A percentile compares a stretch with the other conserved stretches of the same genome.
Conservation (phyloP, 1,139 yeast genomes). For the Yamadazyma blattariae region DNA sequence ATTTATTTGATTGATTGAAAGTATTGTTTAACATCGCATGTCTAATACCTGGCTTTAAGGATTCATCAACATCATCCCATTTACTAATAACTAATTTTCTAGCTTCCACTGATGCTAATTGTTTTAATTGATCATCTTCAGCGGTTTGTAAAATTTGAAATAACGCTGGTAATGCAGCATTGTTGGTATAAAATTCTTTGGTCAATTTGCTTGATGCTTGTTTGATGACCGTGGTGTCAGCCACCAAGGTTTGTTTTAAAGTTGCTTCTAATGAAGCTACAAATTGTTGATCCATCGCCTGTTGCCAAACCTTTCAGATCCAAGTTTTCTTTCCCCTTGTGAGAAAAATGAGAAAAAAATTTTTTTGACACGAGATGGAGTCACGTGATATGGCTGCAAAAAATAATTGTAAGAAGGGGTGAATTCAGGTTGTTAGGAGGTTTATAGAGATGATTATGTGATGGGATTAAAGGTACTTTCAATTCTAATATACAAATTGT, state of each 20-base stretch:
- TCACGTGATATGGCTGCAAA: neutral
- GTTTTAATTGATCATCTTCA: conserved; percentile 61
- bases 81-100: conserved; percentile 73
- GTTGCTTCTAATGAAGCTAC: conserved; percentile 73
- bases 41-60: conserved; percentile 60
- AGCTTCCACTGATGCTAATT: conserved; percentile 93
- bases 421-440: no score
- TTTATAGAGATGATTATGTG: no score
- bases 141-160: conserved; percentile 75
- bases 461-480: no score
- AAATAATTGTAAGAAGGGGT: no score
- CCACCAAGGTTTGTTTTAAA: conserved; percentile 70
- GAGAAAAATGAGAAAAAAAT: conserved; percentile 1
- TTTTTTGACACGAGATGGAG: conserved; percentile 1
- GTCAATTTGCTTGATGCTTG: conserved; percentile 76
- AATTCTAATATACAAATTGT: no score
- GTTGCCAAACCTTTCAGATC: neutral
- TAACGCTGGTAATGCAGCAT: conserved; percentile 75
- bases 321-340: neutral
- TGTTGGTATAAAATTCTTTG: conserved; percentile 70
- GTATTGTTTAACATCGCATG: conserved; percentile 66
- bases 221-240: conserved; percentile 75
- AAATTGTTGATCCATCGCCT: conserved; percentile 63
- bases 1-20: conserved; percentile 53
- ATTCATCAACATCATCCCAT: conserved; percentile 63